Evolutionary conservation across 1,284 basidiomycete species (phyloP).

Genomic region (Crepidotus sp.): DNA sequence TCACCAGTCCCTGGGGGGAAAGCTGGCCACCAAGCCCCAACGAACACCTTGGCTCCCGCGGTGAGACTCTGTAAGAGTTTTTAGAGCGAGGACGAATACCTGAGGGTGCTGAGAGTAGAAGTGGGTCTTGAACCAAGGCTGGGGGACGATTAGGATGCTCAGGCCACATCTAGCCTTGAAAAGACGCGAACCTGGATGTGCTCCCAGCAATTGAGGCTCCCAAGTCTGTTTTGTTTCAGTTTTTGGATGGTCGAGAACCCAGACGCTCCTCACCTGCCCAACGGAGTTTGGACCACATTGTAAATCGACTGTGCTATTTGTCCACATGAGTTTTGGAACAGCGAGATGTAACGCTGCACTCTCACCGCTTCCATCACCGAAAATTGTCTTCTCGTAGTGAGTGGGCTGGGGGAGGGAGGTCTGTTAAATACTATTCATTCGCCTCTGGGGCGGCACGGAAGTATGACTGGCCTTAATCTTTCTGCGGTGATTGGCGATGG

Average conservation of each 20-base stretch:
- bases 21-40: constrained; percentile 25
- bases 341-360: neutral
- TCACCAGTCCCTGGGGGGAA: constrained; percentile 20
- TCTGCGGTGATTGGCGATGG: constrained; percentile 26
- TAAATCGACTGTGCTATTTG: constrained; percentile 22
- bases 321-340: neutral
- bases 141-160: neutral
- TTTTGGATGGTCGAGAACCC: neutral
- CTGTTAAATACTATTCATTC: constrained; percentile 12
- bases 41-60: too few species aligned
- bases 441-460: constrained; percentile 2
- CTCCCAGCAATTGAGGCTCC: constrained; percentile 27
- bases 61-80: too few species aligned
- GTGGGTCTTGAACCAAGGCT: constrained; percentile 25
- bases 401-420: constrained; percentile 19
- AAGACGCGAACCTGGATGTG: constrained; percentile 21
- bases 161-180: neutral
- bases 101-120: constrained; percentile 25
- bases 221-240: constrained; percentile 17
- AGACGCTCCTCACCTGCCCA: constrained; percentile 17
- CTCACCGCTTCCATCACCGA: constrained; percentile 26
- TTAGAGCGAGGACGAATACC: too few species aligned
- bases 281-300: constrained; percentile 25
- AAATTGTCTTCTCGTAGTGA: constrained; percentile 26
- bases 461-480: constrained; percentile 24